These are phyloP conservation scores for Collybia nuda DNA, from an alignment of 768 basidiomycete genomes.

Conservation along the genomic window DNA sequence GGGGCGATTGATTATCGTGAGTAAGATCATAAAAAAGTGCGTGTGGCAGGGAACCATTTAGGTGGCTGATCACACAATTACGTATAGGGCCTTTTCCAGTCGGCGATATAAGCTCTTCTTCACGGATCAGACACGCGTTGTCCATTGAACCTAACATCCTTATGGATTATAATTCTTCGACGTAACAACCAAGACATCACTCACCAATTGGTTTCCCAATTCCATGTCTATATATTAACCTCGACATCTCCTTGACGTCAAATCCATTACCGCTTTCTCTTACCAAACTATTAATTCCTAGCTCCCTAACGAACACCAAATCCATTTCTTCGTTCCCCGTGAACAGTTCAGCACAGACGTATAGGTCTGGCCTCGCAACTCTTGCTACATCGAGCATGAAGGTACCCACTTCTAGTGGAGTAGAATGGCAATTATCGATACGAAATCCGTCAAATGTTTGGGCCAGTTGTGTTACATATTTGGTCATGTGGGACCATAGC, in stretches of 20 bases:
- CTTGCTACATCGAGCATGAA: slow-evolving; percentile 90
- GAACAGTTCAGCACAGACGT: slow-evolving; percentile 95
- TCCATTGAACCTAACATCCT: slow-evolving; percentile 87
- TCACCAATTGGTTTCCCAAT: slow-evolving; percentile 89
- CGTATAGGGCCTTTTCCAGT: slow-evolving; percentile 80
- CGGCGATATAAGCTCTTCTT: slow-evolving; percentile 77
- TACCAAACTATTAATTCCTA: slow-evolving; percentile 93
- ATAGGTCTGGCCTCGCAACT: slow-evolving; percentile 86
- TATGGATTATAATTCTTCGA: background rate
- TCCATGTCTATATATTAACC: slow-evolving; percentile 86
- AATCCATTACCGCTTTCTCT: slow-evolving; percentile 92
- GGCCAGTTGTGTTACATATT: slow-evolving; percentile 82
- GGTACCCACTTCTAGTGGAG: slow-evolving; percentile 96
- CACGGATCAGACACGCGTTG: slow-evolving; percentile 73
- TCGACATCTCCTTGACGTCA: slow-evolving; percentile 89
- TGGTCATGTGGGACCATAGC: slow-evolving; percentile 91
- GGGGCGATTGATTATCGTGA: slow-evolving; percentile 94
- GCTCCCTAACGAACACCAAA: slow-evolving; percentile 81
- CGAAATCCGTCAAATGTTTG: slow-evolving; percentile 91
- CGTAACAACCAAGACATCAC: slow-evolving; percentile 16
- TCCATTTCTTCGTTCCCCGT: slow-evolving; percentile 97
- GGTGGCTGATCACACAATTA: slow-evolving; percentile 70
- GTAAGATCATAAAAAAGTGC: slow-evolving; percentile 94
- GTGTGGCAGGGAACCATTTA: slow-evolving; percentile 87
- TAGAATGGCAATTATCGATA: slow-evolving; percentile 98